A percentile compares a stretch with the other conserved stretches of the same genome.
phyloP scores from a whole-genome alignment of 768 basidiomycete genomes.

The Auriscalpium microsporum region DNA sequence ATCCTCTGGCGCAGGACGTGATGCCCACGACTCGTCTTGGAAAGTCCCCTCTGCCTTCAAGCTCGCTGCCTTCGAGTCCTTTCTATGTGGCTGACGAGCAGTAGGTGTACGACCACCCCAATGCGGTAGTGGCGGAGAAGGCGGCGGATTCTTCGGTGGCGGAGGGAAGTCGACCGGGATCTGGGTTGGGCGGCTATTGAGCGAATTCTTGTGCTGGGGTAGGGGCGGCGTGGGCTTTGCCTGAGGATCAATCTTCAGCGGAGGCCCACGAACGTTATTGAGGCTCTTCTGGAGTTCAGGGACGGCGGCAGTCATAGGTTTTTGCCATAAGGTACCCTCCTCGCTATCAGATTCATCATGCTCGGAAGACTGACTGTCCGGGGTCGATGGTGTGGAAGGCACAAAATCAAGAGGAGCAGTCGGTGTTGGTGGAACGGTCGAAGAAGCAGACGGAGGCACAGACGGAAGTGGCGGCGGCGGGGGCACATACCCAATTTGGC shows the following conservation, averaged over 20 bases:
- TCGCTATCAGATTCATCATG: constrained; percentile 46
- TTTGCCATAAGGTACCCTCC: constrained; percentile 39
- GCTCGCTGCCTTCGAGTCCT: constrained; percentile 21
- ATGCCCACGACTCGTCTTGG: constrained; percentile 75
- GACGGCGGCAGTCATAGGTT: constrained; percentile 24
- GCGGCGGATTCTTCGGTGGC: constrained; percentile 17
- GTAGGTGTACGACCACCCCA: constrained; percentile 18
- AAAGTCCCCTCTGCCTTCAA: constrained; percentile 47
- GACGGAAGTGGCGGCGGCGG: constrained; percentile 11
- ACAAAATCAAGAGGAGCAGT: neutral
- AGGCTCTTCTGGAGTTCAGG: constrained; percentile 1
- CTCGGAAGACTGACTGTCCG: constrained; percentile 11
- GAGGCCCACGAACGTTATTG: constrained; percentile 11
- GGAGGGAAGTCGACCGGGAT: constrained; percentile 18
- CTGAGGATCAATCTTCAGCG: constrained; percentile 13
- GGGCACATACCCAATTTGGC: constrained; percentile 5
- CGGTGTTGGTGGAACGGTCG: neutral
- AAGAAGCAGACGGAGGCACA: constrained; percentile 5
- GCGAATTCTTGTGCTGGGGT: constrained; percentile 14
- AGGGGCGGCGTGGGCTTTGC: constrained; percentile 19
- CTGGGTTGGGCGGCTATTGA: constrained; percentile 27
- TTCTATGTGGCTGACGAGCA: constrained; percentile 11
- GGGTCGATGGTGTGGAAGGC: constrained; percentile 7
- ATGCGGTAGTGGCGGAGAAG: constrained; percentile 15
- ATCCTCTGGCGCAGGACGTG: constrained; percentile 85